Conservation (phyloP, 169 alveolate species). For the Eimeria praecox region DNA sequence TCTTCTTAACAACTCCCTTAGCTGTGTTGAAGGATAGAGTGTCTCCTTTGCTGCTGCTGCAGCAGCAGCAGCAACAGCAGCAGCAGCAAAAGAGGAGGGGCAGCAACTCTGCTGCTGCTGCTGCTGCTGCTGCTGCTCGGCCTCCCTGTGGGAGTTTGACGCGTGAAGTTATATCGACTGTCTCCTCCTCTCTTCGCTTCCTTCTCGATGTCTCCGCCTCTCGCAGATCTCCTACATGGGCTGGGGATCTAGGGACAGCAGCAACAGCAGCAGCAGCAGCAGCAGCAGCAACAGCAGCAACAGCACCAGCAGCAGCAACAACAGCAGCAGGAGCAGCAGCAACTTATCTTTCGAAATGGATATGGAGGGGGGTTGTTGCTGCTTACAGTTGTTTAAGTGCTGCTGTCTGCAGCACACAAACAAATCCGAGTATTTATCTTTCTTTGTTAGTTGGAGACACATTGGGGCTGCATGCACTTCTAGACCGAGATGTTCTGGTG, state of each 20-base stretch:
- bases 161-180: not conserved
- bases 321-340: not conserved
- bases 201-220: not conserved
- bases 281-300: not conserved
- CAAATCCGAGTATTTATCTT: not conserved
- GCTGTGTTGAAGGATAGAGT: not conserved
- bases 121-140: slow-evolving; percentile 45
- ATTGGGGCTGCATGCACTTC: not conserved
- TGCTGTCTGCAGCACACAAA: slow-evolving; percentile 46
- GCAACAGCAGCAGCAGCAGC: not conserved
- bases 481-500: not conserved
- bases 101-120: slow-evolving; percentile 3
- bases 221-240: not conserved
- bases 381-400: slow-evolving; percentile 41
- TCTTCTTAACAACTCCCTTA: slow-evolving; percentile 29
- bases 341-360: not conserved
- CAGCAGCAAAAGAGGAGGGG: slow-evolving; percentile 19
- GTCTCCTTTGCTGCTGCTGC: slow-evolving; percentile 32
- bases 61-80: slow-evolving; percentile 30
- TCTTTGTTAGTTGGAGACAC: not conserved
- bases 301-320: not conserved
- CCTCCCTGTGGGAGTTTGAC: not conserved
- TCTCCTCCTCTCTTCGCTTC: not conserved
- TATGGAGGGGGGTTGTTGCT: not conserved
- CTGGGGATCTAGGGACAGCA: not conserved